These are phyloP conservation scores for Ulota crispa DNA, from an alignment of 225 moss, liverwort and hornwort genomes.

Conservation along the genomic window DNA sequence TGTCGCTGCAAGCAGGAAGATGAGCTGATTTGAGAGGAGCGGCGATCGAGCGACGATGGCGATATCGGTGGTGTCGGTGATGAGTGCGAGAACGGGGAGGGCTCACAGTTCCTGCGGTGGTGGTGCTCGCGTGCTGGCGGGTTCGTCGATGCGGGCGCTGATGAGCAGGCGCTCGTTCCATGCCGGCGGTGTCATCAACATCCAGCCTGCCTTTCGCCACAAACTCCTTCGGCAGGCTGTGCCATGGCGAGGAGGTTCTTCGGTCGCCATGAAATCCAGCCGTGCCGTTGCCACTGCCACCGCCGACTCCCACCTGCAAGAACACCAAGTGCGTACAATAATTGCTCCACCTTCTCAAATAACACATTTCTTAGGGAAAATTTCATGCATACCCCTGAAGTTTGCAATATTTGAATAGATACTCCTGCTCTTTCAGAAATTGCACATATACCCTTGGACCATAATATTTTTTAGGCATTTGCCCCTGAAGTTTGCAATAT, in stretches of 20 bases:
- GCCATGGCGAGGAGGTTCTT: constrained; percentile 34
- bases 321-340: constrained; percentile 25
- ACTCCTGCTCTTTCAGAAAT: too few species aligned
- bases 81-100: constrained; percentile 29
- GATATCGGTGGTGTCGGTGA: constrained; percentile 15
- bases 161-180: neutral
- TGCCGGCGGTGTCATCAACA: constrained; percentile 14
- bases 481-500: too few species aligned
- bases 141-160: constrained; percentile 3
- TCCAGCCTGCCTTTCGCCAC: constrained; percentile 25
- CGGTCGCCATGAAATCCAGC: constrained; percentile 27
- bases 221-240: constrained; percentile 20
- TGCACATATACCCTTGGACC: too few species aligned
- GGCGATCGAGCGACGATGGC: constrained; percentile 7
- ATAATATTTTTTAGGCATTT: too few species aligned
- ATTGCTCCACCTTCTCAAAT: neutral
- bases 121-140: neutral
- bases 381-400: too few species aligned
- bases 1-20: neutral
- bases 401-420: too few species aligned
- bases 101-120: neutral
- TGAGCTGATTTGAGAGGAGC: too few species aligned
- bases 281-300: neutral
- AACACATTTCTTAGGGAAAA: too few species aligned
- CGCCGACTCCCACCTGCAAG: constrained; percentile 8